Base-by-base conservation (phyloP, 169 alveolate genomes). In the Theileria orientalis region DNA sequence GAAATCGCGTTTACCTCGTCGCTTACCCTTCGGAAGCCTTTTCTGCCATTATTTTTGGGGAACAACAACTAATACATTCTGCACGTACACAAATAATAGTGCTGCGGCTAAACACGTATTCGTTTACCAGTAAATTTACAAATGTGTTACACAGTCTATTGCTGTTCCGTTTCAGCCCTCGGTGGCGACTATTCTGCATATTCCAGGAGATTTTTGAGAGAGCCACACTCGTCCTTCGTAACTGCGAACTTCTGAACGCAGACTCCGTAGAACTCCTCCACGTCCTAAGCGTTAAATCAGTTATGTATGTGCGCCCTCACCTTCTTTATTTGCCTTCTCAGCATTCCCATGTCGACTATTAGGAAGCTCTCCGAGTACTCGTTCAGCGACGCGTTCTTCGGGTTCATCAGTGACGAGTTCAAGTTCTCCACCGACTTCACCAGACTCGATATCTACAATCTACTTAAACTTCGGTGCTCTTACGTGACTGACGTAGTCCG, bases 21-120 rank as follows among this genome's bases (percentile, higher is more conserved):
- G 64, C 74, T 23, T 82, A 82, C 89, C 74, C 72, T 66, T 52
- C 83, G 27, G 76, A 62, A 21, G 59, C 64, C 42, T 66, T 27
- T 27, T 79, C 83, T 33, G 62, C 83, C 59, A 72, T 72, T 46
- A 21, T 59, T 25, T 27, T 61, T 6, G 23, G 52, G 23, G 13
- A 61, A 61, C 14, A 8, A 13, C 19, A 16, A 42, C 3, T 9
- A 51, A 51, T 11, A 7, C 33, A 27, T 6, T 7, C 29, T 7
- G 13, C 3, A 51, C 14, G 13, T 21, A 7, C 9, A 51, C 25
- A 37, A 11, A 60, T 37, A 32, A 59, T 21, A n/a, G 11, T 62
- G 54, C 7, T 7, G 30, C 49, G 14, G 33, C 14, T 54, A 54
- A 37, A 37, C 44, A 9, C 16, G 44, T 37, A 37, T 37, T 37